Percentiles rank a stretch among this genome's conserved stretches.
Evolutionary conservation across 2,329 filamentous ascomycete genomes (phyloP).

Genomic region (Elsinoe australis): DNA sequence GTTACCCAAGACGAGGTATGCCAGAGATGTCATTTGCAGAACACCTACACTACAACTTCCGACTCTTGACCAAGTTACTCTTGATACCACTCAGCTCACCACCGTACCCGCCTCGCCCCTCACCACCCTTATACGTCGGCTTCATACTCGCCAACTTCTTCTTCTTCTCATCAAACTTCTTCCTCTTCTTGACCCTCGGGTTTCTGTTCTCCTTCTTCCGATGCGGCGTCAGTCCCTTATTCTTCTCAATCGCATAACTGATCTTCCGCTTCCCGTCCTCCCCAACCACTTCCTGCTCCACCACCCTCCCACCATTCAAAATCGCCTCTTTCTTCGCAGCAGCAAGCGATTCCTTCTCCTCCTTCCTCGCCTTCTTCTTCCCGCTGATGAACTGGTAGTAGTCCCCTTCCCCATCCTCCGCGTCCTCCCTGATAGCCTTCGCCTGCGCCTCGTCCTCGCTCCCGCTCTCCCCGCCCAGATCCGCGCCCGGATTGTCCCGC

Average conservation of each 20-base stretch:
- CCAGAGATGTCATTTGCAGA: not conserved
- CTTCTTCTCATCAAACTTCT: constrained; percentile 92
- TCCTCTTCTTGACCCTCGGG: constrained; percentile 94
- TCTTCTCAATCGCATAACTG: constrained; percentile 90
- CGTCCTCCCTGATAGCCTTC: constrained; percentile 39
- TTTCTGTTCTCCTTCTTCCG: constrained; percentile 92
- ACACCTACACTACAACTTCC: constrained; percentile 60
- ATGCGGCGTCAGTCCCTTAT: constrained; percentile 85
- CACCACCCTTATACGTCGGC: constrained; percentile 75
- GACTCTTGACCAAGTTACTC: constrained; percentile 82
- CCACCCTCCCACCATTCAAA: constrained; percentile 52
- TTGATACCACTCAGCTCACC: constrained; percentile 96
- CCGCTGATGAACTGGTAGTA: constrained; percentile 88
- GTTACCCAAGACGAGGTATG: too few species aligned
- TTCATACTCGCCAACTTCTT: constrained; percentile 91
- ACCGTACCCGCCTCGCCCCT: constrained; percentile 76
- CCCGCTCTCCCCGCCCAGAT: constrained; percentile 64
- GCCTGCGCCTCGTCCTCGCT: constrained; percentile 53
- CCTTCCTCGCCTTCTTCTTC: constrained; percentile 57
- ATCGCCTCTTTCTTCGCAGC: constrained; percentile 50
- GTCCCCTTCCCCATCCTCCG: constrained; percentile 55
- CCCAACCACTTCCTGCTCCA: constrained; percentile 62
- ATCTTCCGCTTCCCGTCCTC: constrained; percentile 87
- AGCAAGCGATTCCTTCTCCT: constrained; percentile 62
- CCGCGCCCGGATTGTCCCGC: constrained; percentile 56